Evolutionary conservation across 2,329 filamentous ascomycete species (phyloP), one percentile per base, ranked within the genome.

Genomic region (Paecilomyces sp.): DNA sequence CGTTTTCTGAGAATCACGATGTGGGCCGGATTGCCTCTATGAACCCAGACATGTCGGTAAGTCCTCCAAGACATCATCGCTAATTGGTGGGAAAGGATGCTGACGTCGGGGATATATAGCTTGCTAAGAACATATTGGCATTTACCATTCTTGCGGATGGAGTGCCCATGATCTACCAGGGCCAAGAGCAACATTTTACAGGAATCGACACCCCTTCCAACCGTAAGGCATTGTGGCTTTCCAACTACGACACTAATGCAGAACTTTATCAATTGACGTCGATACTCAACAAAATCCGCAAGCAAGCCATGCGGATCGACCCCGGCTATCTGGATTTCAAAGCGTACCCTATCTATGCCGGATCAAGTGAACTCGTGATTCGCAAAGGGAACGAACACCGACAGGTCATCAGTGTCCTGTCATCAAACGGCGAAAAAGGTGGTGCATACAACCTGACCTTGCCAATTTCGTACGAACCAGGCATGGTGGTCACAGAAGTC

Each of bases 81-180:
- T 24, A 18, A 3, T 30, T n/a, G 4, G 22, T 22, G 47, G 8
- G 59, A 54, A 47, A 58, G 54, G n/a, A 33, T 6, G n/a, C 54
- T 52, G 36, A 57, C 36, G 30, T 56, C 41, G n/a, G 51, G 18
- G 30, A n/a, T 41, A 60, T 72, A 5, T 55, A 71, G 57, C 77
- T 86, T 1, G 81, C 85, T 54, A 83, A 84, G 70, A 88, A 88
- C 65, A 79, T 83, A 4, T 76, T 88, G 50, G 79, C 84, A 0
- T 88, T 84, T 66, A 83, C 82, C n/a, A 79, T 88, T 31, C 79
- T 88, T 18, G 67, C 70, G 33, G 72, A 86, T 58, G 86, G 86
- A 22, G 83, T 88, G 47, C 85, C 85, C 1, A 84, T 87, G 58
- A 78, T 88, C 34, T 89, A 88, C 71, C 81, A 87, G 64, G 86